phyloP scores from a whole-genome alignment of 306 rosid genomes.

The Lathyrus tuberosus region DNA sequence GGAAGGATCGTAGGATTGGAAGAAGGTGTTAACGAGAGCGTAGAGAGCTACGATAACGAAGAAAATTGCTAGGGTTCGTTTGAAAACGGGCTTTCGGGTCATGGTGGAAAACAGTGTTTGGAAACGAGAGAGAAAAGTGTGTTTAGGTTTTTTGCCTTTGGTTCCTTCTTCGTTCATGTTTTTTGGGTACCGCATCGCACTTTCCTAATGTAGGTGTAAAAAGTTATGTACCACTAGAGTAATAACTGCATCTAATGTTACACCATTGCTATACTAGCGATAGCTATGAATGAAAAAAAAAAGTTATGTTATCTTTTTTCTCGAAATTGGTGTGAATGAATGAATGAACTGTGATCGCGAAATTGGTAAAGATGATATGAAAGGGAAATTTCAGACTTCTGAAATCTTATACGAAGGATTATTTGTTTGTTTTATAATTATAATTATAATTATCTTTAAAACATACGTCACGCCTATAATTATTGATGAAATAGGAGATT shows the following conservation, averaged over 20 bases:
- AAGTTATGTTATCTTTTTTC: no score
- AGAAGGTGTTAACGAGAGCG: slow-evolving; percentile 35
- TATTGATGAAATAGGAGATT: no score
- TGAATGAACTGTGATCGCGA: no score
- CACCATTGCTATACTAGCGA: neutral
- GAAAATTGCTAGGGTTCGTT: slow-evolving; percentile 58
- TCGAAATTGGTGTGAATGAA: no score
- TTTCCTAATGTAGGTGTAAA: neutral
- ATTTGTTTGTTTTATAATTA: no score
- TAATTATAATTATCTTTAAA: no score
- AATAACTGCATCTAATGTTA: neutral
- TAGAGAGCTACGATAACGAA: slow-evolving; percentile 50
- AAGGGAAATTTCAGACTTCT: no score
- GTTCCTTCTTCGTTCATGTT: slow-evolving; percentile 38
- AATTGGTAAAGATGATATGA: no score
- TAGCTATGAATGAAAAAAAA: no score
- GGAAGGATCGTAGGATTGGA: slow-evolving; percentile 52
- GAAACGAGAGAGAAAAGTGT: slow-evolving; percentile 26
- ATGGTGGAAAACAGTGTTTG: slow-evolving; percentile 37
- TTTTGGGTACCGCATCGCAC: slow-evolving; percentile 29
- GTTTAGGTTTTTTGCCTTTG: slow-evolving; percentile 39
- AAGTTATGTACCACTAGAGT: neutral
- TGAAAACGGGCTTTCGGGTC: slow-evolving; percentile 66
- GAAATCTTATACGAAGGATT: no score
- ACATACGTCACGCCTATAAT: no score